phyloP scores from a whole-genome alignment of 345 rosid genomes.

The Citrus unshiu region DNA sequence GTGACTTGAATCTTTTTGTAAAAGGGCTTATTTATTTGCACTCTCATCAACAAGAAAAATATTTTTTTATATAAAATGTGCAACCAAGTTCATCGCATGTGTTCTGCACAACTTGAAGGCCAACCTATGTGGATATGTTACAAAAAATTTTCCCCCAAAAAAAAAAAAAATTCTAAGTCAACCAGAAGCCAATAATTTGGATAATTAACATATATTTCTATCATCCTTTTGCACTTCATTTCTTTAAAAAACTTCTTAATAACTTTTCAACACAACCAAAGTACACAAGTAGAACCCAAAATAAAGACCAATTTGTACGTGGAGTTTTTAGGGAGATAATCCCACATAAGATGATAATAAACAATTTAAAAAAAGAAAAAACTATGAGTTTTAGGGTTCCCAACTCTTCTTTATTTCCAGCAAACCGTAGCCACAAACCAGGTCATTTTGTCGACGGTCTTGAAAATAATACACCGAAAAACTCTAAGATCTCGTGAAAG shows the following conservation, averaged over 20 bases:
- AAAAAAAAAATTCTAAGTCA: conserved; percentile 1
- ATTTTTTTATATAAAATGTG: neutral
- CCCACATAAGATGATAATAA: neutral
- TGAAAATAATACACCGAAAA: conserved; percentile 15
- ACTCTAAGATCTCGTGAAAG: conserved; percentile 27
- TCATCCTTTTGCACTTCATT: neutral
- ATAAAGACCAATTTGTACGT: no score
- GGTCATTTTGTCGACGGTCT: conserved; percentile 8
- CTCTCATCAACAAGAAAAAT: neutral
- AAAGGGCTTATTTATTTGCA: neutral
- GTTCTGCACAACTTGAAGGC: neutral
- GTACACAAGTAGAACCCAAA: neutral
- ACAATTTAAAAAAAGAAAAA: neutral
- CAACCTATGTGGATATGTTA: neutral
- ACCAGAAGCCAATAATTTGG: neutral
- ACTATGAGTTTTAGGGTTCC: no score
- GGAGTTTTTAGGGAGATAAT: no score
- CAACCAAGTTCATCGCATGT: neutral
- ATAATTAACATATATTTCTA: neutral
- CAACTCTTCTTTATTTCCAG: conserved; percentile 8
- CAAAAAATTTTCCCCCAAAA: no score
- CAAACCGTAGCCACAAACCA: conserved; percentile 5
- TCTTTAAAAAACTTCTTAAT: neutral
- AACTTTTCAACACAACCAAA: neutral
- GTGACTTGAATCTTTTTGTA: neutral